A percentile compares a stretch with the other conserved stretches of the same genome.
phyloP scores from a whole-genome alignment of 2,329 filamentous ascomycete genomes.

The Pseudopithomyces chartarum region DNA sequence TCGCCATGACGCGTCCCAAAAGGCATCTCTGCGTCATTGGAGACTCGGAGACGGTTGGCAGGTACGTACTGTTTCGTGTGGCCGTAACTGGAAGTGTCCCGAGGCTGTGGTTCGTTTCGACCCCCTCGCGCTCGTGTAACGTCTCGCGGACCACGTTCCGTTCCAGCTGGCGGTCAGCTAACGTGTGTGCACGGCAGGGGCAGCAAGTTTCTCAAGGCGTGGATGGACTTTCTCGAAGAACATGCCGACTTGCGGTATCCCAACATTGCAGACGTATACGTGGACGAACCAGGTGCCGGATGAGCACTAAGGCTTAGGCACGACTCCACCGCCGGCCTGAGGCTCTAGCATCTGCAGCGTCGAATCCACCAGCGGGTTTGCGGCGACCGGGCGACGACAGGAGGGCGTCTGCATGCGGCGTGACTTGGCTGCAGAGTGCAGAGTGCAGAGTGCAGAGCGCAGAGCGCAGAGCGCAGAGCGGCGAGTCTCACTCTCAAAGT shows the following conservation, averaged over 20 bases:
- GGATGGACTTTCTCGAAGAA: constrained; percentile 92
- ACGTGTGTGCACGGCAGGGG: constrained; percentile 61
- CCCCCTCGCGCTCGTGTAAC: constrained; percentile 2
- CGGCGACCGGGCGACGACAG: background rate
- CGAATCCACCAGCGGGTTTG: constrained; percentile 1
- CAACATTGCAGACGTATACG: constrained; percentile 60
- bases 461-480: no score
- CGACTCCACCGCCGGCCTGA: background rate
- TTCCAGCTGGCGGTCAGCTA: background rate
- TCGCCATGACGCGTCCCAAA: constrained; percentile 95
- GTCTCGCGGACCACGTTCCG: background rate
- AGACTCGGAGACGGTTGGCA: constrained; percentile 89
- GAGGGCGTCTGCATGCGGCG: constrained; percentile 15
- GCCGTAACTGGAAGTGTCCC: constrained; percentile 1
- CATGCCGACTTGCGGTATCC: constrained; percentile 90
- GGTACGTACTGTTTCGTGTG: constrained; percentile 61
- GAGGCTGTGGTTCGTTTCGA: constrained; percentile 4
- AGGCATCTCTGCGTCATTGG: constrained; percentile 89
- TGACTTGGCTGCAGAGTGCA: constrained; percentile 19
- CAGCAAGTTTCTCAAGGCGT: constrained; percentile 80
- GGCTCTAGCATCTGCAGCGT: constrained; percentile 14
- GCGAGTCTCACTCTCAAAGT: background rate
- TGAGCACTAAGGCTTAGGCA: constrained; percentile 13
- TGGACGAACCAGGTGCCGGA: constrained; percentile 32
- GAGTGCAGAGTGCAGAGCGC: no score